phyloP scores from a whole-genome alignment of 805 yeast species.

The Metschnikowia gelsemii region DNA sequence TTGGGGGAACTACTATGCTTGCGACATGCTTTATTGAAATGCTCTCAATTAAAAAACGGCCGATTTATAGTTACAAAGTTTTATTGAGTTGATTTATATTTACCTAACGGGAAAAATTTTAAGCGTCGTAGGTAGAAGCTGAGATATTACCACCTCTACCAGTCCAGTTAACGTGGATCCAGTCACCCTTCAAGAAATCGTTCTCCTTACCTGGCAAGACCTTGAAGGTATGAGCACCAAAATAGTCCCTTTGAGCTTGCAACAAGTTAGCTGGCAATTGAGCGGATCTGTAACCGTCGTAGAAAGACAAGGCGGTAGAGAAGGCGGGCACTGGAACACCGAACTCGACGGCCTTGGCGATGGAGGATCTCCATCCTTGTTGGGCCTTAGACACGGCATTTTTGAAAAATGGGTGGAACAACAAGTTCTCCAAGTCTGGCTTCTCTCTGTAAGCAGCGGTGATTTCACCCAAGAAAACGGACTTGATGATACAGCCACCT shows the following conservation, averaged over 20 bases:
- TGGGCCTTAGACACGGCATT: slow-evolving; percentile 92
- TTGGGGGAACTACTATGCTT: too few species aligned
- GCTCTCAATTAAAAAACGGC: neutral
- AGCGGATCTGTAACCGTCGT: slow-evolving; percentile 97
- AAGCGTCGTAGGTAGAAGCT: slow-evolving; percentile 93
- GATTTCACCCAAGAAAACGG: slow-evolving; percentile 96
- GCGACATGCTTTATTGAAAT: too few species aligned
- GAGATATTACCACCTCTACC: slow-evolving; percentile 98
- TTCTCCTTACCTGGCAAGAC: slow-evolving; percentile 85
- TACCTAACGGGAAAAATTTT: slow-evolving; percentile 21
- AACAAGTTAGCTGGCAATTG: slow-evolving; percentile 95
- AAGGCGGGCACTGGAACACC: slow-evolving; percentile 99
- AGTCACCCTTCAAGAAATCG: slow-evolving; percentile 73
- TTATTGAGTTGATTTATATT: slow-evolving; percentile 4
- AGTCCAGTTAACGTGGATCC: slow-evolving; percentile 98
- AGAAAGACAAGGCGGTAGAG: slow-evolving; percentile 94
- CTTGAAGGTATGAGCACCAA: slow-evolving; percentile 99
- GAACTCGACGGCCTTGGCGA: slow-evolving; percentile 70
- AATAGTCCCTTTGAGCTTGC: slow-evolving; percentile 99
- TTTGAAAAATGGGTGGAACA: slow-evolving; percentile 93
- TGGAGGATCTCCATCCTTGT: slow-evolving; percentile 89
- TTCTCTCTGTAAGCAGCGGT: slow-evolving; percentile 92
- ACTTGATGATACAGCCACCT: slow-evolving; percentile 99
- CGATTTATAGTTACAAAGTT: neutral
- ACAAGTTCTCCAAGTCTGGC: slow-evolving; percentile 91